Evolutionary conservation across 140 eudicot species (phyloP).

Genomic region (Stevia rebaudiana): DNA sequence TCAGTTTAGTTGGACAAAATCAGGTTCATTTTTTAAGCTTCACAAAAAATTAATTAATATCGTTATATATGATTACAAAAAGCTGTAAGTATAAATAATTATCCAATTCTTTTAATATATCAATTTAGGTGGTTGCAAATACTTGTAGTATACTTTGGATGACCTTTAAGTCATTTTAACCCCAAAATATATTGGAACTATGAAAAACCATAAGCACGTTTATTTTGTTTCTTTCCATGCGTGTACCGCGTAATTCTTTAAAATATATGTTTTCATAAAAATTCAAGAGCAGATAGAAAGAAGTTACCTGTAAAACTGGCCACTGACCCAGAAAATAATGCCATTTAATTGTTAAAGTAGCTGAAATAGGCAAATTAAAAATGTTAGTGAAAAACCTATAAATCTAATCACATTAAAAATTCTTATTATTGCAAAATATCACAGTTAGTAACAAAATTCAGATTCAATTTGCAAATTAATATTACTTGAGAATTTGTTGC

Average conservation of each 20-base stretch:
- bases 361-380: slow-evolving; percentile 15
- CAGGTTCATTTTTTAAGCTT: neutral
- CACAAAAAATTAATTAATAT: neutral
- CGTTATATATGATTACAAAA: neutral
- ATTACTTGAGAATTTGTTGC: too few relatives aligned
- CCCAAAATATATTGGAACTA: neutral
- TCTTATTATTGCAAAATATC: too few relatives aligned
- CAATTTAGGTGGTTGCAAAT: neutral
- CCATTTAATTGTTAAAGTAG: slow-evolving; percentile 21
- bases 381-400: neutral
- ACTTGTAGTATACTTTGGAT: neutral
- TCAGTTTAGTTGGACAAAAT: neutral
- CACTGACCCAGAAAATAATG: slow-evolving; percentile 1
- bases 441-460: neutral
- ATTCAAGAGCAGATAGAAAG: neutral
- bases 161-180: neutral
- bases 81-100: neutral
- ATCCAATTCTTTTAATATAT: neutral
- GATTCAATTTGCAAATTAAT: too few relatives aligned
- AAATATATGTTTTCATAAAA: neutral
- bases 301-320: slow-evolving; percentile 25
- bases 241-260: neutral
- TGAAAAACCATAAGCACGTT: neutral
- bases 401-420: neutral
- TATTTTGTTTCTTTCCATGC: neutral